Evolutionary conservation across 2,329 filamentous ascomycete species (phyloP).

Genomic region (Colletotrichum lentis): DNA sequence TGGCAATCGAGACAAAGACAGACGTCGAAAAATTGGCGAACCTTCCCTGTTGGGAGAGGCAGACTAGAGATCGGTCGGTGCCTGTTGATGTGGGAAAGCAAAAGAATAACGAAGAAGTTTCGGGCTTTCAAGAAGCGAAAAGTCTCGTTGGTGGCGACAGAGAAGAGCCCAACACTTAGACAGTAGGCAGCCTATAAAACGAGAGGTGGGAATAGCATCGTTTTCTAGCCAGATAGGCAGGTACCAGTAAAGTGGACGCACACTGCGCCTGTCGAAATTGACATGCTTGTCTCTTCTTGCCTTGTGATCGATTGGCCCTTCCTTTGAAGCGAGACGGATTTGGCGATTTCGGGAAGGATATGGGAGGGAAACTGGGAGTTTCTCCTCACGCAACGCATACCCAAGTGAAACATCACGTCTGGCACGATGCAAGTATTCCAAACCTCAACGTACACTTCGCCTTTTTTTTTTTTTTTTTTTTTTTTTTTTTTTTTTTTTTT

Average conservation of each 20-base stretch:
- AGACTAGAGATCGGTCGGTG: too few species aligned
- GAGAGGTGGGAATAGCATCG: neutral
- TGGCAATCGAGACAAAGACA: neutral
- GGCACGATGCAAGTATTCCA: neutral
- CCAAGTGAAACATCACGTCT: neutral
- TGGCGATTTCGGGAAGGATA: too few species aligned
- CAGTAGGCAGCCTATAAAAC: neutral
- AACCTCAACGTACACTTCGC: neutral
- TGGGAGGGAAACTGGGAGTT: neutral
- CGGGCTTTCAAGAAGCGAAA: neutral
- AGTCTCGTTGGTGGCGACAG: neutral
- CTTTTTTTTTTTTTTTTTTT: neutral
- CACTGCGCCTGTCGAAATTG: neutral
- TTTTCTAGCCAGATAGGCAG: neutral
- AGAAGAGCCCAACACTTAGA: neutral
- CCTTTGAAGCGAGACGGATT: neutral
- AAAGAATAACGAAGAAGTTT: neutral
- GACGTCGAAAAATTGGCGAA: neutral
- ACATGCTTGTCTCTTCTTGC: neutral
- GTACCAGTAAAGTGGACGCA: neutral
- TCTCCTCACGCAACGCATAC: neutral
- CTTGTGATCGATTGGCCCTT: neutral
- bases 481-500: neutral
- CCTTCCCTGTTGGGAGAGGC: neutral
- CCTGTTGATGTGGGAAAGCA: too few species aligned